Percentiles rank a stretch among this genome's conserved stretches.
Conservation (phyloP, 1,139 yeast genomes). For the Geotrichum klebahnii region DNA sequence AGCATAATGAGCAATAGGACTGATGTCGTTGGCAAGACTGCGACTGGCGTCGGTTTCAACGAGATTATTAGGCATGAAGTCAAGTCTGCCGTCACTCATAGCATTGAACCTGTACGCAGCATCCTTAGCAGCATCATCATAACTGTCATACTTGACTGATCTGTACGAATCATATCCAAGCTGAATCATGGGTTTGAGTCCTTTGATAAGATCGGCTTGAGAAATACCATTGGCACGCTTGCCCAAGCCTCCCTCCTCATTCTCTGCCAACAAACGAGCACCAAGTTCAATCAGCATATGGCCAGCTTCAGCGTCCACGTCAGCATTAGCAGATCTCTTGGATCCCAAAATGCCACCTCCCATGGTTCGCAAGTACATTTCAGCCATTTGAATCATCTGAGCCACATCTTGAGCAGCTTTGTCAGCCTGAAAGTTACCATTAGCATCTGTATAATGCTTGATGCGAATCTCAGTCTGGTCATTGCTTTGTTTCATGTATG, state of each 20-base stretch:
- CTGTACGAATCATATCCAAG: conserved; percentile 1
- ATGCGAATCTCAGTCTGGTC: not conserved
- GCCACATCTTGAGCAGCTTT: conserved; percentile 12
- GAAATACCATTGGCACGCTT: conserved; percentile 8
- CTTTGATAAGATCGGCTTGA: conserved; percentile 15
- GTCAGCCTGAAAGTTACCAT: conserved; percentile 14
- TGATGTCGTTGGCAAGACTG: conserved; percentile 12
- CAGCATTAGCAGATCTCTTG: not conserved
- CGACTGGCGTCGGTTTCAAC: conserved; percentile 3
- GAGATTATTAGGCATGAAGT: not conserved
- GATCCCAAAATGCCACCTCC: not conserved
- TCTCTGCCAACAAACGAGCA: conserved; percentile 7
- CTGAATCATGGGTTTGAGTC: conserved; percentile 7
- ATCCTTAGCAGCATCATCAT: conserved; percentile 13
- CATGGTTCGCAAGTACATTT: not conserved
- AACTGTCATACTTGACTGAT: not conserved
- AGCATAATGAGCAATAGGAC: conserved; percentile 7
- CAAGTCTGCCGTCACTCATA: conserved; percentile 4
- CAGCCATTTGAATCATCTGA: conserved; percentile 1
- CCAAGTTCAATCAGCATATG: conserved; percentile 2
- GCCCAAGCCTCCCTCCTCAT: conserved; percentile 1
- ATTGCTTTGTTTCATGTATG: conserved; percentile 4
- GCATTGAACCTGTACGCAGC: conserved; percentile 8
- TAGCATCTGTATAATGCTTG: conserved; percentile 2
- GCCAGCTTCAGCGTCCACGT: conserved; percentile 1